phyloP scores from a whole-genome alignment of 768 basidiomycete species.

The Kwoniella heveanensis region DNA sequence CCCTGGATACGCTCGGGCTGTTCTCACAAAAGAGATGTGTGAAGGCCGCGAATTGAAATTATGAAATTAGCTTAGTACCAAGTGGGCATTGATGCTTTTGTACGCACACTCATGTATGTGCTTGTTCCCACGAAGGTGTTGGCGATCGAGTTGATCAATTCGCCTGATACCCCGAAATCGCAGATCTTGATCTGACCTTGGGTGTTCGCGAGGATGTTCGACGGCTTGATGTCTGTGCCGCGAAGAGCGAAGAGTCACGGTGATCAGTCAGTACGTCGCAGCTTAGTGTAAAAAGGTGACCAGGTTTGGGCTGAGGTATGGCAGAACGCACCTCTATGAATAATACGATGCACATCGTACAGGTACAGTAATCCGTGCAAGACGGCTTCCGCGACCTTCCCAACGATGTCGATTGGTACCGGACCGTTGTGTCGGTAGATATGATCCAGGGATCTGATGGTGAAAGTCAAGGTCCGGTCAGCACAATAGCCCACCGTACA shows the following conservation, averaged over 20 bases:
- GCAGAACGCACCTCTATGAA: conserved; percentile 77
- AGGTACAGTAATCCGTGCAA: conserved; percentile 93
- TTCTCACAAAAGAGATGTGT: not conserved
- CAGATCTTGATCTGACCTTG: conserved; percentile 97
- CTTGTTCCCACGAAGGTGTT: conserved; percentile 99
- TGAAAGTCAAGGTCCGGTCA: too few species aligned
- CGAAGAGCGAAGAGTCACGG: not conserved
- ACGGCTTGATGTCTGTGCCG: conserved; percentile 92
- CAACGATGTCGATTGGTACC: conserved; percentile 88
- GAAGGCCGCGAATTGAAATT: too few species aligned
- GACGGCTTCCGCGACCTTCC: conserved; percentile 90
- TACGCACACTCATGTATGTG: conserved; percentile 94
- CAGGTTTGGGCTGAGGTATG: not conserved
- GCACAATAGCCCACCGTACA: not conserved
- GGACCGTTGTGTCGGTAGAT: conserved; percentile 96
- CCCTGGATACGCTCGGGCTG: conserved; percentile 99
- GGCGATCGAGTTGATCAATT: conserved; percentile 97
- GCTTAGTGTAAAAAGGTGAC: not conserved
- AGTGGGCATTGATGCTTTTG: too few species aligned
- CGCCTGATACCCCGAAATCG: conserved; percentile 98
- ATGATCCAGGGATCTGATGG: conserved; percentile 74
- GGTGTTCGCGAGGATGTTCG: conserved; percentile 94
- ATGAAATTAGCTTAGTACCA: too few species aligned
- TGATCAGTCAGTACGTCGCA: not conserved
- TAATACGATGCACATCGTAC: conserved; percentile 85